A percentile compares a stretch with the other conserved stretches of the same genome.
These are phyloP conservation scores for Venturia aucupariae DNA, from an alignment of 2,329 filamentous ascomycete genomes.

Conservation along the genomic window DNA sequence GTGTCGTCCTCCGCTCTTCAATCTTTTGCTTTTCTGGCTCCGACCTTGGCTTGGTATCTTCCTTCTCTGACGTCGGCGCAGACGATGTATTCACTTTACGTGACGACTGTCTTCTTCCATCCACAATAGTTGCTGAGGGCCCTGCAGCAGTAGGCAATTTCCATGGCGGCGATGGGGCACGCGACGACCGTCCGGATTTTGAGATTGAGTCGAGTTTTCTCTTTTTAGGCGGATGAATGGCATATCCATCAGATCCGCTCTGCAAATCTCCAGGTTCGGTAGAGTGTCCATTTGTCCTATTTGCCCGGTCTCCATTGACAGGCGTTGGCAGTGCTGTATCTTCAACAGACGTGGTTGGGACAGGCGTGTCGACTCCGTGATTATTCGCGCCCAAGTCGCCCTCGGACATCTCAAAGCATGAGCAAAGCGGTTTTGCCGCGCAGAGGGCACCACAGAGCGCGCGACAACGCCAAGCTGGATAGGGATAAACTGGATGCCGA, in stretches of 20 bases:
- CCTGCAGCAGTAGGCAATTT: conserved; percentile 78
- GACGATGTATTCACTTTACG: conserved; percentile 31
- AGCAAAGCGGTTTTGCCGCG: background rate
- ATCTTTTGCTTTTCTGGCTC: background rate
- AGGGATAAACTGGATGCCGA: background rate
- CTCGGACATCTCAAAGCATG: conserved; percentile 5
- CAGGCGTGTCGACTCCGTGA: conserved; percentile 6
- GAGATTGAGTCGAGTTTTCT: conserved; percentile 5
- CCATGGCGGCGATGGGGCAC: conserved; percentile 70
- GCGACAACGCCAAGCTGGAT: background rate
- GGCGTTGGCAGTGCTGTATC: background rate
- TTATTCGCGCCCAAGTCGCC: conserved; percentile 4
- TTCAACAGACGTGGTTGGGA: background rate
- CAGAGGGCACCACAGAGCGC: background rate
- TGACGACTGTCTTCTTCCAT: conserved; percentile 53
- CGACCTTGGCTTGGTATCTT: background rate
- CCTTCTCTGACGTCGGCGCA: conserved; percentile 1
- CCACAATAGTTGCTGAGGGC: conserved; percentile 69
- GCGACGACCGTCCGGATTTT: conserved; percentile 7
- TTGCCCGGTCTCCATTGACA: background rate
- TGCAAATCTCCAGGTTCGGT: background rate
- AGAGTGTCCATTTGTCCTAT: background rate
- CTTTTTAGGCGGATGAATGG: background rate
- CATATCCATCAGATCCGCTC: background rate
- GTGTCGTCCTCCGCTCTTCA: background rate